phyloP scores from a whole-genome alignment of 768 basidiomycete genomes.

The Daedaleopsis sinensis region DNA sequence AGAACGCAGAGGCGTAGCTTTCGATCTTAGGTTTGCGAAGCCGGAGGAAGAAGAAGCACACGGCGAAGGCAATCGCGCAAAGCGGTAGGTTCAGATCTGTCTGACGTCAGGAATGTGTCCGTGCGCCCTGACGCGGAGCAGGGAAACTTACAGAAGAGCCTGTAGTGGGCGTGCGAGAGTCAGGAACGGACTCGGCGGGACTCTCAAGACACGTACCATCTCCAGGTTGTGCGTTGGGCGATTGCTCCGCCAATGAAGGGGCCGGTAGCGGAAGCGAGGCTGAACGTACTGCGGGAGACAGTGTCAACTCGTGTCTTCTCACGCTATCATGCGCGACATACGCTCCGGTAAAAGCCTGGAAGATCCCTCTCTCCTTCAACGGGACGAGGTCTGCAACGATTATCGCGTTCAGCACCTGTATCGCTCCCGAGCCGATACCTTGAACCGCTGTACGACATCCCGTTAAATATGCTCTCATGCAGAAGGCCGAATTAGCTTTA shows the following conservation, averaged over 20 bases:
- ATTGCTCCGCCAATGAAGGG: conserved; percentile 35
- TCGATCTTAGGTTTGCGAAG: conserved; percentile 25
- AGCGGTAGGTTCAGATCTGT: conserved; percentile 22
- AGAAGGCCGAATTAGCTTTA: not conserved
- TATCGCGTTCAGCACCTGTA: conserved; percentile 25
- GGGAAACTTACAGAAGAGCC: conserved; percentile 21
- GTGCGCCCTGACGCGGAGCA: too few relatives aligned
- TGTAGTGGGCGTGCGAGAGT: not conserved
- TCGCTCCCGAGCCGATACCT: conserved; percentile 28
- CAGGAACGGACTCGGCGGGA: too few relatives aligned
- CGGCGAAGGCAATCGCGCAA: conserved; percentile 9
- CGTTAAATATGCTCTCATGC: not conserved
- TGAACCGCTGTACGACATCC: conserved; percentile 19
- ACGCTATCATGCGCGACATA: too few relatives aligned
- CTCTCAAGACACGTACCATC: conserved; percentile 7
- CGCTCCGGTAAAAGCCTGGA: conserved; percentile 13
- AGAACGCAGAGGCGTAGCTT: conserved; percentile 25
- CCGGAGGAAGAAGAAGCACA: conserved; percentile 12
- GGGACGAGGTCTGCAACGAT: conserved; percentile 30
- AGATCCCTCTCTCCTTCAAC: conserved; percentile 37
- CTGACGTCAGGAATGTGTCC: too few relatives aligned
- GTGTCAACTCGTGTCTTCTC: too few relatives aligned
- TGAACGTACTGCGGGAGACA: conserved; percentile 25
- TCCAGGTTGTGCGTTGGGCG: conserved; percentile 10
- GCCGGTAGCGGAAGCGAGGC: conserved; percentile 19